Base-by-base conservation (phyloP, 306 rosid species). In the Medicago ruthenica region DNA sequence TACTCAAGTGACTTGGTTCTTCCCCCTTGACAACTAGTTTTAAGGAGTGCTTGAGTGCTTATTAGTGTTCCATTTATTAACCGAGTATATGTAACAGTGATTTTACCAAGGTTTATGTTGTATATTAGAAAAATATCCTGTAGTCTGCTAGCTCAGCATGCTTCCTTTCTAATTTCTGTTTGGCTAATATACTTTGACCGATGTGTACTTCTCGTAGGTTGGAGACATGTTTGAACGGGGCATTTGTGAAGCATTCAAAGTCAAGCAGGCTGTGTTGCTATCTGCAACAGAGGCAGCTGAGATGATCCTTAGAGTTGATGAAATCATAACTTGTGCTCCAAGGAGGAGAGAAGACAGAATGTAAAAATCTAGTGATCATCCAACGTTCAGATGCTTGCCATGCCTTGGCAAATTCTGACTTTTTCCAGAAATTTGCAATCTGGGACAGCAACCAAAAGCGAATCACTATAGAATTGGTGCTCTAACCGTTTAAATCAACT, bases 291-390 rank as follows among this genome's bases (percentile, higher is more conserved):
- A 92, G 87, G 99, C 98, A 11, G 93, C 96, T 72, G 99, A 92
- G 85, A 96, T 95, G 99, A 90, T 95, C 80, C 99, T 95, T 41
- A 85, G 99, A 83, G 98, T 95, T 61, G 99, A 96, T 74, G 97
- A 90, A 83, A 96, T 96, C 86, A 92, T 96, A 77, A 92, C 97
- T 0, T 95, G 99, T 78, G 99, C 99, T 73, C 99, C 98, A 4
- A 81, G 99, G 84, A 86, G 85, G 87, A 90, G 99, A 83, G 99
- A 95, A 83, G 91, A 92, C 71, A 87, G 96, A 79, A 95, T 92
- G 99, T 96, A 80, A 88, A 67, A 62, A 60, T 74, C 59, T 70
- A 36, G 73, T 57, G 39, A 48, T 76, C 67, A 4, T 63, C 58
- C 51, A 34, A 48, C 70, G 27, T 79, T 79, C 1, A 36, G 45